Percentiles rank a stretch among this genome's conserved stretches.
Evolutionary conservation across 1,284 basidiomycete genomes (phyloP).

Genomic region (Ganoderma lucidum): DNA sequence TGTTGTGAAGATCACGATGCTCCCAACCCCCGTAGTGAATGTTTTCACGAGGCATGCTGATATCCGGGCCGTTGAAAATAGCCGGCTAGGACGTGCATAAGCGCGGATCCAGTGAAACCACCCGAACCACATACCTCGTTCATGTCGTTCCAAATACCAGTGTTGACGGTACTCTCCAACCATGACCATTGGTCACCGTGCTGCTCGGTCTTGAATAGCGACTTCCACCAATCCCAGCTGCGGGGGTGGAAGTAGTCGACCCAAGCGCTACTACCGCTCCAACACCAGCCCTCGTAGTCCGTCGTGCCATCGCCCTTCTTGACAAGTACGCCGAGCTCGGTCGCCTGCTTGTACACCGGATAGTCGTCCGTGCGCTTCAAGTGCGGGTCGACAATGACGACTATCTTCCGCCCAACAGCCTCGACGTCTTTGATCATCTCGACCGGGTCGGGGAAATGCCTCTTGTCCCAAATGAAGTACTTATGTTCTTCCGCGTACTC

Average conservation of each 20-base stretch:
- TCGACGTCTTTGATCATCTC: conserved; percentile 94
- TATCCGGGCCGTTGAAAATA: conserved; percentile 98
- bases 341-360: conserved; percentile 88
- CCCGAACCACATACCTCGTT: conserved; percentile 70
- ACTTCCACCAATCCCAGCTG: conserved; percentile 92
- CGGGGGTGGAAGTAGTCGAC: conserved; percentile 96
- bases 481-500: conserved; percentile 95
- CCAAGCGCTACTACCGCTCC: conserved; percentile 96
- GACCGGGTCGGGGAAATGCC: conserved; percentile 92
- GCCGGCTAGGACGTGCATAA: conserved; percentile 71
- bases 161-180: conserved; percentile 79
- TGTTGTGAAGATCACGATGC: conserved; percentile 95
- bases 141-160: conserved; percentile 99
- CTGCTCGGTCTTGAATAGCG: conserved; percentile 76
- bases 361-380: conserved; percentile 86
- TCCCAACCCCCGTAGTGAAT: conserved; percentile 96
- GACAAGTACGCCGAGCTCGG: conserved; percentile 83
- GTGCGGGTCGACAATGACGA: conserved; percentile 97
- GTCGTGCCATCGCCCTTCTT: conserved; percentile 81
- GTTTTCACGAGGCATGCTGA: conserved; percentile 96
- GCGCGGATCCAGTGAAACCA: conserved; percentile 3
- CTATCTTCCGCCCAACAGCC: conserved; percentile 92
- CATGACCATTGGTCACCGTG: conserved; percentile 67
- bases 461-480: conserved; percentile 97
- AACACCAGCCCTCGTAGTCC: conserved; percentile 99